These are phyloP conservation scores for Solanum pennellii DNA, from an alignment of 257 asterid species.

Conservation along the genomic window DNA sequence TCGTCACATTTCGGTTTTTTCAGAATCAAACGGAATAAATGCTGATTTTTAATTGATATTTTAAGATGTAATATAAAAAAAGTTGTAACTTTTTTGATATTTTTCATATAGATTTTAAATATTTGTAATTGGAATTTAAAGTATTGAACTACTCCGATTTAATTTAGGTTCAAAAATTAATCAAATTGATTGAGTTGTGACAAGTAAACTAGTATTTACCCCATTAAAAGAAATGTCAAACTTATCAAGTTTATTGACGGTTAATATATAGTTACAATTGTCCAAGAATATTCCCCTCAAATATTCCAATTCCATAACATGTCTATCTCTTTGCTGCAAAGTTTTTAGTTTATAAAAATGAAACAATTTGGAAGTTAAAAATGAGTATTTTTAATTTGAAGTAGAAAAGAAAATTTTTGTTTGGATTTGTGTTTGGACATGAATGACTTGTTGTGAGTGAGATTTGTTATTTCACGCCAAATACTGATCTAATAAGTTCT, in stretches of 20 bases:
- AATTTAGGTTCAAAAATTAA: too few species aligned
- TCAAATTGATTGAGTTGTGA: neutral
- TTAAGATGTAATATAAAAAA: too few species aligned
- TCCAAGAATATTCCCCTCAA: neutral
- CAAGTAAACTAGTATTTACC: neutral
- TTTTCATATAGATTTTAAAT: too few species aligned
- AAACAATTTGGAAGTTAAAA: neutral
- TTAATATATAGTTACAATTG: neutral
- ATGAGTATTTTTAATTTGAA: neutral
- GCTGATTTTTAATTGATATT: too few species aligned
- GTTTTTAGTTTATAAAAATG: neutral
- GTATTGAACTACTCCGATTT: neutral
- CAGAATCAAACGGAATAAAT: too few species aligned
- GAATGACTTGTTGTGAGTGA: neutral
- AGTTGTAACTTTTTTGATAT: neutral
- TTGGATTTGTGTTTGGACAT: neutral
- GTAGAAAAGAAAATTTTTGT: neutral
- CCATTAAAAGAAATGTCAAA: neutral
- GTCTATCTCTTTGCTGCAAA: neutral
- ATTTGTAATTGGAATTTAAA: neutral
- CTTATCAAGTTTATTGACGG: neutral
- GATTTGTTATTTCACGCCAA: neutral
- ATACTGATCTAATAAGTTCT: neutral
- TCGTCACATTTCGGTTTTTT: too few species aligned
- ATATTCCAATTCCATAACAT: neutral